Evolutionary conservation across 768 basidiomycete species (phyloP).

Genomic region (Glaciozyma martinii): DNA sequence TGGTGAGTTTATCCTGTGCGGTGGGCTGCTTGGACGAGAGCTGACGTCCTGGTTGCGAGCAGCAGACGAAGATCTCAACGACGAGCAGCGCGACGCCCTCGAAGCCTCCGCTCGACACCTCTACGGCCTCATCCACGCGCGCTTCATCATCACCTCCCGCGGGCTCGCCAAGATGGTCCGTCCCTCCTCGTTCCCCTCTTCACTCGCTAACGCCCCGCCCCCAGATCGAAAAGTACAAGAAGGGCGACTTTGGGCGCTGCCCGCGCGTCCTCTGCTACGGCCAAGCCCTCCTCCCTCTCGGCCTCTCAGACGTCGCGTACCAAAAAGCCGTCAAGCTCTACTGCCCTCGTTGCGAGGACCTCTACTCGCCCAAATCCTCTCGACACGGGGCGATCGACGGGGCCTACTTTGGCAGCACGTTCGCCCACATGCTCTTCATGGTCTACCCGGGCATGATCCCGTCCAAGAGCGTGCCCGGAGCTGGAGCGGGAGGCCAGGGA

Average conservation of each 20-base stretch:
- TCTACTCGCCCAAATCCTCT: slow-evolving; percentile 94
- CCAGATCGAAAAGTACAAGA: slow-evolving; percentile 87
- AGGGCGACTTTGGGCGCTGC: slow-evolving; percentile 95
- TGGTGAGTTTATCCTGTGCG: slow-evolving; percentile 49
- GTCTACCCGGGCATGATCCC: slow-evolving; percentile 91
- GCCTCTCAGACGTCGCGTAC: slow-evolving; percentile 92
- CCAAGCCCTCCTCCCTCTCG: slow-evolving; percentile 92
- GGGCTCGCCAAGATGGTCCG: slow-evolving; percentile 89
- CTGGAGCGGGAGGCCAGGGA: slow-evolving; percentile 34
- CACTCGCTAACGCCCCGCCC: not conserved
- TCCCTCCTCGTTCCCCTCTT: not conserved
- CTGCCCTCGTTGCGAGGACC: slow-evolving; percentile 96
- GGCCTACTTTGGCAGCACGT: slow-evolving; percentile 96
- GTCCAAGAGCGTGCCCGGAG: slow-evolving; percentile 51
- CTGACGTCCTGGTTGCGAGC: not conserved
- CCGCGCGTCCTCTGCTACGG: slow-evolving; percentile 91
- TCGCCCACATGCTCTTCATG: slow-evolving; percentile 93
- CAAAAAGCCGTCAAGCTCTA: slow-evolving; percentile 98
- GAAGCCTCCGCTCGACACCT: slow-evolving; percentile 88
- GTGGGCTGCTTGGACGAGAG: not conserved
- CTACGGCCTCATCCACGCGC: slow-evolving; percentile 91
- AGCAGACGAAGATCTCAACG: slow-evolving; percentile 78
- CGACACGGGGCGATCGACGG: slow-evolving; percentile 96
- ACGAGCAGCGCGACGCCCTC: slow-evolving; percentile 80
- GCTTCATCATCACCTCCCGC: slow-evolving; percentile 91